Conservation (phyloP, 345 rosid species). For the Gynandropsis gynandra region DNA sequence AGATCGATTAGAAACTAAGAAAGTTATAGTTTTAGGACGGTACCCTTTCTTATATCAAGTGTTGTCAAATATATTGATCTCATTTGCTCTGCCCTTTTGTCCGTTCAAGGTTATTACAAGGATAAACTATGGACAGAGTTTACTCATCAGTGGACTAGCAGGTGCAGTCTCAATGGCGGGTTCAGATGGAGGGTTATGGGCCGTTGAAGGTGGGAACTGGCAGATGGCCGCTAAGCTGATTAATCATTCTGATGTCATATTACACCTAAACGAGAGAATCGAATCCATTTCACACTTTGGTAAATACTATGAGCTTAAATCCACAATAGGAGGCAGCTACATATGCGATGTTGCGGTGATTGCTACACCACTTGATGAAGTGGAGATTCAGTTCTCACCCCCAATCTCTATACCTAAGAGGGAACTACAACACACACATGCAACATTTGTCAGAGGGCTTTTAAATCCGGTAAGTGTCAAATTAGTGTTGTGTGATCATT, state of each 20-base stretch:
- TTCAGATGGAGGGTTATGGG: conserved; percentile 82
- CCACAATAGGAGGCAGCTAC: conserved; percentile 58
- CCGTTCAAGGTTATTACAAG: conserved; percentile 67
- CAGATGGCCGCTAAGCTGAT: conserved; percentile 85
- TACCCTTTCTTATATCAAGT: neutral
- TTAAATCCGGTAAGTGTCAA: conserved; percentile 63
- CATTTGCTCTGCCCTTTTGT: neutral
- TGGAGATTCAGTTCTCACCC: conserved; percentile 60
- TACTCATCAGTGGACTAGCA: conserved; percentile 76
- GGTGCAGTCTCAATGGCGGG: conserved; percentile 98
- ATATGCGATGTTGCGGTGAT: conserved; percentile 58
- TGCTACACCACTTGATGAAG: conserved; percentile 79
- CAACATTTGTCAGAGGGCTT: conserved; percentile 89
- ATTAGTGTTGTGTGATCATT: neutral
- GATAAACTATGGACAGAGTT: conserved; percentile 88
- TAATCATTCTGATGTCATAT: conserved; percentile 52
- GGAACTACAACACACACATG: conserved; percentile 79
- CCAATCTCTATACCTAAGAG: conserved; percentile 58
- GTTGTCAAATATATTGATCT: neutral
- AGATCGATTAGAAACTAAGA: conserved; percentile 5
- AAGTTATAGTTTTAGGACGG: neutral
- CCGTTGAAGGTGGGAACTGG: conserved; percentile 91
- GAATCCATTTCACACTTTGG: conserved; percentile 51
- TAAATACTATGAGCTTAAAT: conserved; percentile 68
- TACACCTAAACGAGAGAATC: conserved; percentile 66